These are phyloP conservation scores for Curvularia sp. DNA, from an alignment of 2,329 filamentous ascomycete species.

Conservation along the genomic window DNA sequence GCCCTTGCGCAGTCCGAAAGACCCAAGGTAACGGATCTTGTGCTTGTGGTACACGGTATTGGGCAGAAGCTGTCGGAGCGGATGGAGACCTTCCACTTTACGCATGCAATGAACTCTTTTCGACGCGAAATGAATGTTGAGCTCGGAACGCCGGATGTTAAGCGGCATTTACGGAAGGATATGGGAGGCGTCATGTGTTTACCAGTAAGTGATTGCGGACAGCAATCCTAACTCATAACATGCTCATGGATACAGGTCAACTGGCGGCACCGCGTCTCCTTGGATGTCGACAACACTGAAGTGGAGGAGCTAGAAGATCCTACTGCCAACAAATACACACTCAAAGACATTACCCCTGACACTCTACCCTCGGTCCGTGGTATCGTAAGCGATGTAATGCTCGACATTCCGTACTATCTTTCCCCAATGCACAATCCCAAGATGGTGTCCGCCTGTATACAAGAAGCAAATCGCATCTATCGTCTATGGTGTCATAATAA, in stretches of 20 bases:
- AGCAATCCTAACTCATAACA: neutral
- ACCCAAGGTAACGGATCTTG: slow-evolving; percentile 81
- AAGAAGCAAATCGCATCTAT: slow-evolving; percentile 95
- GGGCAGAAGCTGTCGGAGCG: slow-evolving; percentile 95
- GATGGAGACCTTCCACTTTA: slow-evolving; percentile 96
- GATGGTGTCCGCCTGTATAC: slow-evolving; percentile 88
- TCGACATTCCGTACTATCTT: slow-evolving; percentile 97
- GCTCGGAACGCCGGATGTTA: slow-evolving; percentile 75
- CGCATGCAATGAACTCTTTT: slow-evolving; percentile 91
- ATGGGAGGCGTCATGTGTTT: slow-evolving; percentile 92
- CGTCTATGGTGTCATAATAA: slow-evolving; percentile 95
- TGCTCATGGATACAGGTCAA: slow-evolving; percentile 65
- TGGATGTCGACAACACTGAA: slow-evolving; percentile 74
- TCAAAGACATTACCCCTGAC: slow-evolving; percentile 90
- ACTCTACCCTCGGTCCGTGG: slow-evolving; percentile 89
- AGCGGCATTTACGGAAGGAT: slow-evolving; percentile 74
- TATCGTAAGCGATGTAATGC: slow-evolving; percentile 96
- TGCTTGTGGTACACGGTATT: slow-evolving; percentile 93
- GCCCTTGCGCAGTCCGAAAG: slow-evolving; percentile 69
- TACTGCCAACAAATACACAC: slow-evolving; percentile 67
- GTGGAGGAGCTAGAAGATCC: slow-evolving; percentile 62
- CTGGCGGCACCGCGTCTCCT: slow-evolving; percentile 86
- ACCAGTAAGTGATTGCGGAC: slow-evolving; percentile 57
- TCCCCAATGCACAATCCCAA: slow-evolving; percentile 88
- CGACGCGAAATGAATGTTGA: slow-evolving; percentile 86